A percentile compares a stretch with the other conserved stretches of the same genome.
Evolutionary conservation across 345 rosid species (phyloP).

Genomic region (Cardamine chenopodiifolia): DNA sequence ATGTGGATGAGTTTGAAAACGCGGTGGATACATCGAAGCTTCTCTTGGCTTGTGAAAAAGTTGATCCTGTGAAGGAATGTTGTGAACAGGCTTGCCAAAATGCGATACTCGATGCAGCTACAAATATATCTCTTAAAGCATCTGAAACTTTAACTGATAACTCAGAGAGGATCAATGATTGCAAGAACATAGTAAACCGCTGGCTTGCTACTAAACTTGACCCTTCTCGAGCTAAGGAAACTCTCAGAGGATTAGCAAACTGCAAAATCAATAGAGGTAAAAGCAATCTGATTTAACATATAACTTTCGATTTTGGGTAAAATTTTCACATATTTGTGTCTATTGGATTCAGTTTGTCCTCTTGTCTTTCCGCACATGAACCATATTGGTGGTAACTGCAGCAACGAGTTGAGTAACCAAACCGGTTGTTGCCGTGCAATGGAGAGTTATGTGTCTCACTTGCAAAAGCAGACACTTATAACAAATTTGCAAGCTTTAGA

Average conservation of each 20-base stretch:
- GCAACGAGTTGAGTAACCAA: conserved; percentile 53
- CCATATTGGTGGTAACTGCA: conserved; percentile 67
- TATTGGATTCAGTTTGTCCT: conserved; percentile 74
- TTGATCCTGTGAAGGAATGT: conserved; percentile 92
- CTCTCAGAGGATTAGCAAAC: conserved; percentile 80
- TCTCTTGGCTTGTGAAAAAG: conserved; percentile 71
- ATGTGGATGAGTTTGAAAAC: conserved; percentile 69
- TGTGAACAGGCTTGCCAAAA: conserved; percentile 78
- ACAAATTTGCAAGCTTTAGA: conserved; percentile 96
- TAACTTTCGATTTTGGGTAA: background rate
- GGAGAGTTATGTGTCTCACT: conserved; percentile 84
- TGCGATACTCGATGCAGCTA: conserved; percentile 85
- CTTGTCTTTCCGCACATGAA: conserved; percentile 76
- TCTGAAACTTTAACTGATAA: conserved; percentile 60
- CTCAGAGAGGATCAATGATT: conserved; percentile 66
- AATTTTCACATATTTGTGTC: background rate
- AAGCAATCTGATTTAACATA: conserved; percentile 5
- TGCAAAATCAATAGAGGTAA: conserved; percentile 88
- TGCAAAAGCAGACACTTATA: conserved; percentile 89
- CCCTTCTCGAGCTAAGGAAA: conserved; percentile 63
- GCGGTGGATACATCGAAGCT: conserved; percentile 68
- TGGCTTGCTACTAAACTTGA: conserved; percentile 86
- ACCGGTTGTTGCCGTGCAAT: conserved; percentile 76
- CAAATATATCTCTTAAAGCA: conserved; percentile 60
- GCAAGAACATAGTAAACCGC: conserved; percentile 71